Conservation (phyloP, 768 basidiomycete genomes). For the Gymnopilus dilepis region DNA sequence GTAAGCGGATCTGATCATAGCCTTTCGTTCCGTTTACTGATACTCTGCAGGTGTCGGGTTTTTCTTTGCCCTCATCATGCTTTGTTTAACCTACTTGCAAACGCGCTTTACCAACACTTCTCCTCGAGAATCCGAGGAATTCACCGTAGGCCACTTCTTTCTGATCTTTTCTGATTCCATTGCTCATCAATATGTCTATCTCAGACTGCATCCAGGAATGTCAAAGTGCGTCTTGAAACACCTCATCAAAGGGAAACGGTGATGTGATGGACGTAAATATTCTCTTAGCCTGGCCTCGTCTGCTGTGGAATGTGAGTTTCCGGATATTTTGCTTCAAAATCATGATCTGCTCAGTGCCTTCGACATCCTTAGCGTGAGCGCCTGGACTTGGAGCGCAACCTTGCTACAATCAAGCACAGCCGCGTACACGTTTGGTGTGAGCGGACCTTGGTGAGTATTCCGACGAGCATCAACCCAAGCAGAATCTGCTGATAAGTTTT, state of each 20-base stretch:
- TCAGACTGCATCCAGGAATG: slow-evolving; percentile 51
- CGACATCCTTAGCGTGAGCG: slow-evolving; percentile 44
- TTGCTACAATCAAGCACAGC: slow-evolving; percentile 59
- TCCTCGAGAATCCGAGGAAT: slow-evolving; percentile 52
- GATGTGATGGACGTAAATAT: no score
- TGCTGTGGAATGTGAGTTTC: slow-evolving; percentile 51
- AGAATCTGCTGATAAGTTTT: neutral
- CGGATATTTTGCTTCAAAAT: neutral
- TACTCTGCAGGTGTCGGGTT: slow-evolving; percentile 48
- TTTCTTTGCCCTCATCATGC: slow-evolving; percentile 54
- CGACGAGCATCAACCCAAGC: neutral
- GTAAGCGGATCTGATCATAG: slow-evolving; percentile 28
- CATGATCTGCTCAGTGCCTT: neutral
- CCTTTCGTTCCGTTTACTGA: neutral
- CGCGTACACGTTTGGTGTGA: slow-evolving; percentile 55
- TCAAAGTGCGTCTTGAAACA: slow-evolving; percentile 37
- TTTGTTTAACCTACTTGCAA: slow-evolving; percentile 50
- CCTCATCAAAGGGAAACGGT: no score
- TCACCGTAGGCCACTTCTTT: slow-evolving; percentile 39
- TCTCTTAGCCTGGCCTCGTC: slow-evolving; percentile 48
- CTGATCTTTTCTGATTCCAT: neutral
- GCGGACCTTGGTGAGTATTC: slow-evolving; percentile 48
- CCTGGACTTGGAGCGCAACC: slow-evolving; percentile 64
- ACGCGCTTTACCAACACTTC: slow-evolving; percentile 50
- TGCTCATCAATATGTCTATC: neutral